phyloP scores from a whole-genome alignment of 2,329 filamentous ascomycete genomes.

The Geosmithia putterillii region DNA sequence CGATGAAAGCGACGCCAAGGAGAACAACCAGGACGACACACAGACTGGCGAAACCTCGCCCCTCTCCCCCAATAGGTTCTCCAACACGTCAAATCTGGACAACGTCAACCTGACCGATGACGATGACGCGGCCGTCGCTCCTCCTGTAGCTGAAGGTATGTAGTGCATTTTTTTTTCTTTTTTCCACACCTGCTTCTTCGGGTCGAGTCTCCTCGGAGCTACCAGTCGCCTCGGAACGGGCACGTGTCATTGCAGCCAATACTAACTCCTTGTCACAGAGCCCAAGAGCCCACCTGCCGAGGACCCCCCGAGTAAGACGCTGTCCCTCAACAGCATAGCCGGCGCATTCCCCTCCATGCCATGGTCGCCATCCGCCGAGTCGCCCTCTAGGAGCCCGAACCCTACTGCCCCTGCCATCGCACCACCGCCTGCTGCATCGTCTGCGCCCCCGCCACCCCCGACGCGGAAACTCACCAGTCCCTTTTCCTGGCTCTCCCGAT shows the following conservation, averaged over 20 bases:
- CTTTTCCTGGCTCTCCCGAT: slow-evolving; percentile 75
- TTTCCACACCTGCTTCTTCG: too few species aligned
- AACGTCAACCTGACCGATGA: slow-evolving; percentile 59
- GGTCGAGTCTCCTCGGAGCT: too few species aligned
- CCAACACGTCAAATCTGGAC: slow-evolving; percentile 35
- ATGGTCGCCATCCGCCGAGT: slow-evolving; percentile 50
- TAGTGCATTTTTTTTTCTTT: too few species aligned
- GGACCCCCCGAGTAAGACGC: slow-evolving; percentile 37
- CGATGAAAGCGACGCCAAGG: slow-evolving; percentile 10
- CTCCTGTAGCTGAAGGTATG: slow-evolving; percentile 19
- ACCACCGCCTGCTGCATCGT: slow-evolving; percentile 14
- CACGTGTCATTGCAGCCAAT: background rate
- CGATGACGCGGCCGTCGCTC: slow-evolving; percentile 2
- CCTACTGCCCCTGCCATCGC: slow-evolving; percentile 18
- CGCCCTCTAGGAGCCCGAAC: slow-evolving; percentile 31
- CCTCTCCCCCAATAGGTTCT: slow-evolving; percentile 28
- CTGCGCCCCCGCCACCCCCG: slow-evolving; percentile 21
- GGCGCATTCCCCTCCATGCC: slow-evolving; percentile 60
- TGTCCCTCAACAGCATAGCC: slow-evolving; percentile 59
- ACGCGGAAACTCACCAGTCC: slow-evolving; percentile 71
- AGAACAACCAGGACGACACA: background rate
- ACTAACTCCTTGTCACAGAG: slow-evolving; percentile 8
- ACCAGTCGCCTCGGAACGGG: too few species aligned
- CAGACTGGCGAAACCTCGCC: slow-evolving; percentile 8
- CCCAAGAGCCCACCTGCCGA: slow-evolving; percentile 19